These are phyloP conservation scores for Oryza glaberrima DNA, from an alignment of 176 grass and related monocot genomes.

Conservation along the genomic window DNA sequence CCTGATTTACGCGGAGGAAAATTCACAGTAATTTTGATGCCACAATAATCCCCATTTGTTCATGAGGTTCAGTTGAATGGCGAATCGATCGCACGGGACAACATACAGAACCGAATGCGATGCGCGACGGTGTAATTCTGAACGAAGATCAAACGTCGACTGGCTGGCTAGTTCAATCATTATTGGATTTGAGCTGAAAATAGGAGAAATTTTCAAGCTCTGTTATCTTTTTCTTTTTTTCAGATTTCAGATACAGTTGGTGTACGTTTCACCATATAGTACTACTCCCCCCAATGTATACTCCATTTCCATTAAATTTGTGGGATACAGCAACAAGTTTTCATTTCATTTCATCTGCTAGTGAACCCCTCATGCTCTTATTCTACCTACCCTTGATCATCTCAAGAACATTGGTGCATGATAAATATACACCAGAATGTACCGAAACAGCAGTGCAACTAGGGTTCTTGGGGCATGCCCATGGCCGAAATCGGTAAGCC, in stretches of 20 bases:
- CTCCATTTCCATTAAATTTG: not conserved
- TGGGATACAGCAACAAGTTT: not conserved
- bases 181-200: constrained; percentile 35
- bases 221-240: constrained; percentile 14
- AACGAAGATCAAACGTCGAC: constrained; percentile 25
- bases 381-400: constrained; percentile 11
- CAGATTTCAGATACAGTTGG: constrained; percentile 18
- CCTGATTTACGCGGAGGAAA: not conserved
- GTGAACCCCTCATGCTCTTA: not conserved
- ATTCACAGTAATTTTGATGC: not conserved
- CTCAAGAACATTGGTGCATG: constrained; percentile 43
- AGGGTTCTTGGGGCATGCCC: constrained; percentile 46
- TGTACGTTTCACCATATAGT: constrained; percentile 25
- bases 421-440: constrained; percentile 35
- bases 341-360: not conserved
- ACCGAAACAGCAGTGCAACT: constrained; percentile 47
- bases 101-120: not conserved
- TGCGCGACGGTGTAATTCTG: not conserved
- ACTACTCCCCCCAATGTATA: constrained; percentile 20
- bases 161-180: not conserved
- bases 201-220: constrained; percentile 21
- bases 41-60: constrained; percentile 16
- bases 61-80: not conserved
- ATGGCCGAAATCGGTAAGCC: constrained; percentile 53
- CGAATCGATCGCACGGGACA: constrained; percentile 14